These are phyloP conservation scores for Wakefieldia striispora DNA, from an alignment of 768 basidiomycete genomes.

Conservation along the genomic window DNA sequence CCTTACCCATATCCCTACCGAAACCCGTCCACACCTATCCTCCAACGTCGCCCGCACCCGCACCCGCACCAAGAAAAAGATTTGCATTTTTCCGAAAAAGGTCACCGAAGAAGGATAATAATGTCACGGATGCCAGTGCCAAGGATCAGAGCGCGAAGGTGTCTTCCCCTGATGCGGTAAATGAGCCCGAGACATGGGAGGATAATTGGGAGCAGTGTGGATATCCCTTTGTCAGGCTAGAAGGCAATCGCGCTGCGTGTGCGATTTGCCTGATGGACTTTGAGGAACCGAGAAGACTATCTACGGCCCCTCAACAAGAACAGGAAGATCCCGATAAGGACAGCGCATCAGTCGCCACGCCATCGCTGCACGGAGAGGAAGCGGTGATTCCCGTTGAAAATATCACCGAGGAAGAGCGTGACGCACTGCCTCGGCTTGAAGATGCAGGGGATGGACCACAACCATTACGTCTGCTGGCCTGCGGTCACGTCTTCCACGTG, in stretches of 20 bases:
- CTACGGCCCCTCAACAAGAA: slow-evolving; percentile 24
- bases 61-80: slow-evolving; percentile 37
- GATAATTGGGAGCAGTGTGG: slow-evolving; percentile 74
- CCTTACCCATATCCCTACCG: slow-evolving; percentile 41
- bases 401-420: slow-evolving; percentile 40
- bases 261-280: slow-evolving; percentile 86
- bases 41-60: slow-evolving; percentile 43
- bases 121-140: slow-evolving; percentile 7
- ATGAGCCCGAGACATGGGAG: slow-evolving; percentile 60
- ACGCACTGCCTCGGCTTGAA: slow-evolving; percentile 49
- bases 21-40: slow-evolving; percentile 59
- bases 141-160: slow-evolving; percentile 17
- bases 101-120: slow-evolving; percentile 24
- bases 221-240: slow-evolving; percentile 79
- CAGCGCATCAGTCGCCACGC: slow-evolving; percentile 5
- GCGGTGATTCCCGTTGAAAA: slow-evolving; percentile 34
- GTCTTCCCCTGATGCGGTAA: slow-evolving; percentile 11
- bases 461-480: slow-evolving; percentile 70
- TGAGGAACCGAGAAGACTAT: slow-evolving; percentile 58
- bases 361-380: slow-evolving; percentile 18
- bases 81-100: slow-evolving; percentile 51
- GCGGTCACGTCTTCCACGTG: slow-evolving; percentile 91
- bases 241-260: slow-evolving; percentile 80
- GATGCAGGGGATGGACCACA: slow-evolving; percentile 78
- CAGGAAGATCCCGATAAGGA: slow-evolving; percentile 32